Evolutionary conservation across 306 rosid species (phyloP), one percentile per base, ranked within the genome.

Genomic region (Delonix regia): DNA sequence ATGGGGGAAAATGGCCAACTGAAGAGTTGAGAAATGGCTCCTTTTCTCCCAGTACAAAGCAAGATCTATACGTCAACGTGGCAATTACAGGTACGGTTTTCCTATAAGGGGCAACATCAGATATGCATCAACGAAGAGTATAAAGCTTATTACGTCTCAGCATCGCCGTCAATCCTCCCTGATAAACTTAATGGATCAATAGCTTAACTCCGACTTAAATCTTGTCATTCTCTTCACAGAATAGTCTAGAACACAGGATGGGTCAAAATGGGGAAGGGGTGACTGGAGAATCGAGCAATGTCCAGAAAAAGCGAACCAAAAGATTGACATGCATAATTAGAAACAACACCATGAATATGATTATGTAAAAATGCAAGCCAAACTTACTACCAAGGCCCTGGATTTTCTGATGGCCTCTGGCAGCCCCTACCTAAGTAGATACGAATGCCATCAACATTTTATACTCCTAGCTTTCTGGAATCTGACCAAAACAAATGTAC

Each of bases 401-500:
- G 52, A 66, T 64, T 69, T 82, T 27, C 83, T 61, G 49, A n/a
- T 14, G 63, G 83, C 24, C 72, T 78, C 24, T 78, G 77, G 64
- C 52, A 48, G 52, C 55, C 81, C 71, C 69, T 55, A 79, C n/a
- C 76, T 74, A 53, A 62, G 77, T 69, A 57, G 78, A 66, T 72
- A 75, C 42, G 48, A 78, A 75, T 62, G 77, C 16, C 60, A 68
- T 60, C 61, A 69, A n/a, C 70, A 64, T 81, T 84, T 72, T 66
- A 61, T 45, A 71, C 76, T 69, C 77, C 73, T 74, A 48, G 53
- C 79, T 71, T 68, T 48, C 69, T 42, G 80, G 77, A 76, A 78
- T 84, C 69, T 71, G 80, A 61, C 33, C 61, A 68, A 83, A 53
- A 88, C 86, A 53, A 83, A 86, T 74, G 53, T 85, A 82, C 75